These are phyloP conservation scores for Neofusicoccum laricinum DNA, from an alignment of 2,329 filamentous ascomycete species.

Conservation along the genomic window DNA sequence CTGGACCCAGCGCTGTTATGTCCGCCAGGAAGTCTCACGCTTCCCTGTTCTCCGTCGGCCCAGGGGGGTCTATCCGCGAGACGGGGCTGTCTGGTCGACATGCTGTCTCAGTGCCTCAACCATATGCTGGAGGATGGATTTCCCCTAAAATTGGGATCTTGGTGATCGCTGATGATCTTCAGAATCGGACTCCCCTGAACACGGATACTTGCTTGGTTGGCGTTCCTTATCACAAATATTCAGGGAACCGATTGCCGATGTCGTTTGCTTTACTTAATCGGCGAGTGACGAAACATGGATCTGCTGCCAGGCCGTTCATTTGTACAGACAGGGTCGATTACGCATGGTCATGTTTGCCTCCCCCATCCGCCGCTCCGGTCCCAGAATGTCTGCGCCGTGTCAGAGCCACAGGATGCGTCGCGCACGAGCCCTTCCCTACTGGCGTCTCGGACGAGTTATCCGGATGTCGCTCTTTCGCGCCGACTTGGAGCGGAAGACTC, in stretches of 20 bases:
- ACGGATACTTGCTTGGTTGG: neutral
- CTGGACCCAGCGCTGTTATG: neutral
- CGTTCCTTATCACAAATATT: conserved; percentile 7
- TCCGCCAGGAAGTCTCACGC: neutral
- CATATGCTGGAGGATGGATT: neutral
- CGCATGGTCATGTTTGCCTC: conserved; percentile 7
- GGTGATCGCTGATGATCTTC: neutral
- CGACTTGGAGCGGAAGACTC: neutral
- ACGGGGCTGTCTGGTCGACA: neutral
- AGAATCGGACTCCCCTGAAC: neutral
- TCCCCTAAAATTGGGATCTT: neutral
- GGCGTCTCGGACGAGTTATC: neutral
- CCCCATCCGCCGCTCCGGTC: neutral
- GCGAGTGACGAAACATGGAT: conserved; percentile 6
- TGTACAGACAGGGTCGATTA: conserved; percentile 1
- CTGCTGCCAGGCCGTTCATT: neutral
- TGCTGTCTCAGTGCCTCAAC: conserved; percentile 4
- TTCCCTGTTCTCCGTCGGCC: neutral
- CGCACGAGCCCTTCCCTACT: neutral
- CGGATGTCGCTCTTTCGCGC: neutral
- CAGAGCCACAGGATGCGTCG: neutral
- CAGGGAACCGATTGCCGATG: conserved; percentile 1
- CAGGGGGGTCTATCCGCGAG: neutral
- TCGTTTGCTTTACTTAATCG: conserved; percentile 9
- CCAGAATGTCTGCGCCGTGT: neutral